Conservation (phyloP, 164 flowering plant genomes). For the Stephania japonica region DNA sequence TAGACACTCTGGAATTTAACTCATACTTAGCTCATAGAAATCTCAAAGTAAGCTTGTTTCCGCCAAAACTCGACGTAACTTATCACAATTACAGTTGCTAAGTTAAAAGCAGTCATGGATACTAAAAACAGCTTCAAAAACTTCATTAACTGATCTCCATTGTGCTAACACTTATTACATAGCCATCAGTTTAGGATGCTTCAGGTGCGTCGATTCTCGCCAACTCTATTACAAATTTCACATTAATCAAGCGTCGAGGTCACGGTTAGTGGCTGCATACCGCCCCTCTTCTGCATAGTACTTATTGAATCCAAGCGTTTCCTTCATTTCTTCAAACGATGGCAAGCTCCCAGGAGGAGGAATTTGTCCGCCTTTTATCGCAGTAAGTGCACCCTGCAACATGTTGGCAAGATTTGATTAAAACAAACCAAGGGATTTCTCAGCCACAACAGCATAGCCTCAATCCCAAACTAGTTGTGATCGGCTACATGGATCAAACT, state of each 20-base stretch:
- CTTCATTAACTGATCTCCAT: no score
- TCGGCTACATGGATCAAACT: no score
- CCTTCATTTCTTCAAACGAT: conserved; percentile 85
- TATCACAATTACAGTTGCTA: no score
- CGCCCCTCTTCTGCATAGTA: conserved; percentile 61
- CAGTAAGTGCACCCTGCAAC: conserved; percentile 77
- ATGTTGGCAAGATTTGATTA: not conserved
- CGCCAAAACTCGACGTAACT: no score
- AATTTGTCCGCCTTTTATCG: conserved; percentile 79
- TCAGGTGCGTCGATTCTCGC: not conserved
- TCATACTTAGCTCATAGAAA: no score
- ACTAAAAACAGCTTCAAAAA: no score
- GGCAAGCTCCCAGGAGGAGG: conserved; percentile 95
- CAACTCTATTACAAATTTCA: not conserved
- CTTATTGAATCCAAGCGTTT: conserved; percentile 67
- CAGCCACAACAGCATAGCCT: no score
- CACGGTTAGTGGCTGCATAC: not conserved
- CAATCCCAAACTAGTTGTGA: no score
- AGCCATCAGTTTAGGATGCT: not conserved
- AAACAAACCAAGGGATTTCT: not conserved
- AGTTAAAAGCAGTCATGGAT: no score
- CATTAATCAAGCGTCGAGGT: not conserved
- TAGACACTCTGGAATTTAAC: no score
- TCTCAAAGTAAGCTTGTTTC: no score
- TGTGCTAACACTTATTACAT: not conserved